phyloP scores from a whole-genome alignment of 495 filamentous ascomycete species.

The Neurospora sublineolata region DNA sequence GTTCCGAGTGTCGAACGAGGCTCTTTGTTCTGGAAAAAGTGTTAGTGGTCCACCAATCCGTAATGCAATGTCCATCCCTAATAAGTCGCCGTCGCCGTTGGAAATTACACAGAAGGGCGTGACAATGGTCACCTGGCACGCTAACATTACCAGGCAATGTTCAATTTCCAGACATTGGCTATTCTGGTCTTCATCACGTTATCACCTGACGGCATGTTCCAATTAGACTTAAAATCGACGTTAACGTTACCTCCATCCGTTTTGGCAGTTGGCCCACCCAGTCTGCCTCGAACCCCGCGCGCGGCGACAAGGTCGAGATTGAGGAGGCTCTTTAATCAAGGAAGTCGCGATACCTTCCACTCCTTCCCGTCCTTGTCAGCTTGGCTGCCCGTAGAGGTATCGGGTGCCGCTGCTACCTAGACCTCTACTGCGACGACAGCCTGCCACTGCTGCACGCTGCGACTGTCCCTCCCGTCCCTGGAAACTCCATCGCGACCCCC shows the following conservation, averaged over 20 bases:
- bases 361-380: background rate
- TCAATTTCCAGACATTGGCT: background rate
- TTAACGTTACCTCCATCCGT: background rate
- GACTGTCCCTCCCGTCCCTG: background rate
- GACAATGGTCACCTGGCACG: background rate
- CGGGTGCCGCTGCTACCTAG: background rate
- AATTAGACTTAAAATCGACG: background rate
- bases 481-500: background rate
- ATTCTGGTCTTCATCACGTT: background rate
- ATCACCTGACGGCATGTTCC: background rate
- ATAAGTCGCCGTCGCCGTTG: background rate
- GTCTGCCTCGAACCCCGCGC: background rate
- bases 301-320: background rate
- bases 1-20: background rate
- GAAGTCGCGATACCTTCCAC: background rate
- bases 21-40: background rate
- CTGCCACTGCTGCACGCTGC: background rate
- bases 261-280: background rate
- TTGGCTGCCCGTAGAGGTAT: background rate
- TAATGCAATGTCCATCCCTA: background rate
- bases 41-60: background rate
- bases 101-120: background rate
- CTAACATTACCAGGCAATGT: background rate
- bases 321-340: background rate
- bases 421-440: background rate